phyloP scores from a whole-genome alignment of 2,329 filamentous ascomycete genomes.

The Alternaria arbusti region DNA sequence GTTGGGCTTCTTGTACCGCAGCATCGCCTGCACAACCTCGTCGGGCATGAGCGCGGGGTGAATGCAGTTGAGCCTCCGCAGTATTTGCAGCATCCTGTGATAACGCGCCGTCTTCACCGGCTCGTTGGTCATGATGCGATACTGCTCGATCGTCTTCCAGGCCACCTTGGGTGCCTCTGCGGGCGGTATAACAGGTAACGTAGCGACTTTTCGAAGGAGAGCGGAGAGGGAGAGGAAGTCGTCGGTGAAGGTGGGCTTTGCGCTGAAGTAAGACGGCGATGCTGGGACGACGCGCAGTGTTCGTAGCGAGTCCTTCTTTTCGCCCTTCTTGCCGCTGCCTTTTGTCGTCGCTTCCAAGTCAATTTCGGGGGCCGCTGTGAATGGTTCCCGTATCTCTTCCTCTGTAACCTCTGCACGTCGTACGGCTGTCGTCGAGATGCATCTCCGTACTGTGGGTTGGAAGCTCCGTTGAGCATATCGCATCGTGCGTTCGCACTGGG shows the following conservation, averaged over 20 bases:
- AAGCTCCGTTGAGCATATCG: slow-evolving; percentile 26
- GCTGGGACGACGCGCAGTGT: slow-evolving; percentile 75
- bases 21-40: slow-evolving; percentile 70
- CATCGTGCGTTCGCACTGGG: slow-evolving; percentile 31
- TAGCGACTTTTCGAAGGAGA: slow-evolving; percentile 73
- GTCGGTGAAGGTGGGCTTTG: slow-evolving; percentile 84
- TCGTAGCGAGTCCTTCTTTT: slow-evolving; percentile 30
- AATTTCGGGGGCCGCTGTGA: slow-evolving; percentile 55
- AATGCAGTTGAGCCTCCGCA: slow-evolving; percentile 84
- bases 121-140: slow-evolving; percentile 62
- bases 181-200: slow-evolving; percentile 71
- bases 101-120: slow-evolving; percentile 71
- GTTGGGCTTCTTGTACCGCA: slow-evolving; percentile 75
- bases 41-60: slow-evolving; percentile 76
- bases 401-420: slow-evolving; percentile 32
- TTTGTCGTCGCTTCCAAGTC: slow-evolving; percentile 40
- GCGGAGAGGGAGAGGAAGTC: slow-evolving; percentile 75
- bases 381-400: slow-evolving; percentile 29
- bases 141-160: slow-evolving; percentile 81
- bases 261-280: slow-evolving; percentile 95
- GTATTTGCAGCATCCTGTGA: slow-evolving; percentile 74
- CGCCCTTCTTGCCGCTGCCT: slow-evolving; percentile 19
- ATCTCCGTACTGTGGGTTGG: slow-evolving; percentile 30
- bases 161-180: slow-evolving; percentile 74
- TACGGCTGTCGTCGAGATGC: slow-evolving; percentile 41